These are phyloP conservation scores for Kluyveromyces marxianus DNA, from an alignment of 1,139 yeast genomes.

Conservation along the genomic window DNA sequence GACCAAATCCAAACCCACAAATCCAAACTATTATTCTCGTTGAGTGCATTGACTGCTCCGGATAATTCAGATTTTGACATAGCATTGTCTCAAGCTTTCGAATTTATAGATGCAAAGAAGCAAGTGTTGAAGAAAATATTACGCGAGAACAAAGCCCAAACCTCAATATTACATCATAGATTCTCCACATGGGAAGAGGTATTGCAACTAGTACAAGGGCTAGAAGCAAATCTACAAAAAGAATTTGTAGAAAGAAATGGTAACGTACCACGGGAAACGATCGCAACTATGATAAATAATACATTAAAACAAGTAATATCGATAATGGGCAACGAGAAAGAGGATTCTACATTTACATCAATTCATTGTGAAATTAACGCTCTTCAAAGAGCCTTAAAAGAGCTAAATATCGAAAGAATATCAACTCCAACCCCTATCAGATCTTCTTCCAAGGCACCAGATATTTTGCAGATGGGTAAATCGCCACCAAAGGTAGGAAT, in stretches of 20 bases:
- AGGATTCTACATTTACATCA: slow-evolving; percentile 11
- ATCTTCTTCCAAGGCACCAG: slow-evolving; percentile 8
- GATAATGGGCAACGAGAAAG: slow-evolving; percentile 8
- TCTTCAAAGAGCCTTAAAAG: slow-evolving; percentile 16
- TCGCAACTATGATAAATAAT: slow-evolving; percentile 12
- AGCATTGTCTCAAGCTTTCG: slow-evolving; percentile 11
- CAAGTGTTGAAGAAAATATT: slow-evolving; percentile 18
- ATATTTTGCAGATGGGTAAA: slow-evolving; percentile 17
- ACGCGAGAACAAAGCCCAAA: slow-evolving; percentile 18
- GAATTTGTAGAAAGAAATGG: slow-evolving; percentile 7
- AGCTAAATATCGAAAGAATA: slow-evolving; percentile 8
- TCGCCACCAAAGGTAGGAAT: slow-evolving; percentile 28
- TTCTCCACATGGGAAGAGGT: slow-evolving; percentile 21
- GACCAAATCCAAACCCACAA: not conserved
- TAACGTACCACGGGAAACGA: slow-evolving; percentile 5
- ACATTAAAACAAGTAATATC: slow-evolving; percentile 12
- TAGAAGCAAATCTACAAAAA: slow-evolving; percentile 16
- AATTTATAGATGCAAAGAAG: slow-evolving; percentile 16
- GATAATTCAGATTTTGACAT: slow-evolving; percentile 11
- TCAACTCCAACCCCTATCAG: slow-evolving; percentile 2
- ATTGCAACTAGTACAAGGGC: slow-evolving; percentile 11
- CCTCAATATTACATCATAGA: slow-evolving; percentile 12
- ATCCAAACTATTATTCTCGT: not conserved
- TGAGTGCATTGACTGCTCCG: not conserved
- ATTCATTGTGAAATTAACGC: slow-evolving; percentile 17